Conservation (phyloP, 495 filamentous ascomycete genomes). For the Penicilliopsis zonata region DNA sequence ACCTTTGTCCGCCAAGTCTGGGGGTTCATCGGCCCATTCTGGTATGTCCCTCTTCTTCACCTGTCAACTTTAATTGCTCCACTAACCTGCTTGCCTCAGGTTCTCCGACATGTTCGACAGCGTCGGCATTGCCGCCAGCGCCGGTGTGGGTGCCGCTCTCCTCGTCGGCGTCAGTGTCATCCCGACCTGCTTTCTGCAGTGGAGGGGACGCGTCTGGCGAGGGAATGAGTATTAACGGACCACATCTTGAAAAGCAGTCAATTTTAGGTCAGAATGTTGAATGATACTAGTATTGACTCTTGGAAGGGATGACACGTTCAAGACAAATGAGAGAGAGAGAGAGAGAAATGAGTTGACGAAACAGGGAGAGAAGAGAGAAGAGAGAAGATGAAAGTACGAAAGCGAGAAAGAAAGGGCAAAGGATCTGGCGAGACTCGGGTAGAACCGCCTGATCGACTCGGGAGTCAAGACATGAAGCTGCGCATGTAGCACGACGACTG, state of each 20-base stretch:
- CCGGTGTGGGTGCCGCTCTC: slow-evolving; percentile 27
- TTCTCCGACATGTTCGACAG: slow-evolving; percentile 38
- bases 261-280: too few relatives aligned
- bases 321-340: background rate
- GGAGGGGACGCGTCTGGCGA: slow-evolving; percentile 16
- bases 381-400: background rate
- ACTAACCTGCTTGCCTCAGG: slow-evolving; percentile 12
- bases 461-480: too few relatives aligned
- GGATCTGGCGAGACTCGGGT: too few relatives aligned
- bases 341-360: background rate
- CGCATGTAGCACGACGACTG: too few relatives aligned
- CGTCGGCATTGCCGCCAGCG: slow-evolving; percentile 31
- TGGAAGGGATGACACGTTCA: too few relatives aligned
- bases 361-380: background rate
- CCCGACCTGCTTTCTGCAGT: slow-evolving; percentile 29
- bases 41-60: slow-evolving; percentile 13
- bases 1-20: slow-evolving; percentile 40
- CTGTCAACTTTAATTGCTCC: background rate
- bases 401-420: background rate
- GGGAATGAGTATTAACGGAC: too few relatives aligned
- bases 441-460: too few relatives aligned
- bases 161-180: slow-evolving; percentile 32
- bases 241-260: too few relatives aligned
- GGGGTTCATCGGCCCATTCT: slow-evolving; percentile 48
- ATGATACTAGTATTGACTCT: too few relatives aligned